phyloP scores from a whole-genome alignment of 805 yeast species.

The Saccharomycopsis capsularis region DNA sequence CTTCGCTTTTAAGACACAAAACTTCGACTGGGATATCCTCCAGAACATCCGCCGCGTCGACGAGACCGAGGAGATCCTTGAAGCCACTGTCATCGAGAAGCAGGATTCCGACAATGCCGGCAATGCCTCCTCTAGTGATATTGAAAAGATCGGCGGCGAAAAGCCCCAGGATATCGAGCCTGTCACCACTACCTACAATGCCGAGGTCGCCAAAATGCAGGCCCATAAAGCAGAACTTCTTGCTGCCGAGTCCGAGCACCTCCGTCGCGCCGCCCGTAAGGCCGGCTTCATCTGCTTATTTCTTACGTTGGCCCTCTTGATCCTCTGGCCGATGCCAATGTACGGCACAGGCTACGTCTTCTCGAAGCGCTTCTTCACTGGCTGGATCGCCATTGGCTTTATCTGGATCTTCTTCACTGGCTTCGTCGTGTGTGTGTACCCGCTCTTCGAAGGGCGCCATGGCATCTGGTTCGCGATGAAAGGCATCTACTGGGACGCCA shows the following conservation, averaged over 20 bases:
- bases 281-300: conserved; percentile 56
- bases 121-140: neutral
- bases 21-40: conserved; percentile 66
- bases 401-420: conserved; percentile 74
- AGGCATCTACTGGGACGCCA: conserved; percentile 80
- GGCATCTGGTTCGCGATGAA: conserved; percentile 58
- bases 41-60: conserved; percentile 59
- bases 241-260: conserved; percentile 46
- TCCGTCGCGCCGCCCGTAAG: conserved; percentile 50
- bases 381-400: conserved; percentile 79
- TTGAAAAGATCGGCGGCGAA: conserved; percentile 8
- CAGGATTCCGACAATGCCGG: conserved; percentile 8
- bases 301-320: conserved; percentile 55
- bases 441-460: conserved; percentile 66
- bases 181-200: conserved; percentile 14
- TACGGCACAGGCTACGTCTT: conserved; percentile 75
- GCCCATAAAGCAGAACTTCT: conserved; percentile 25
- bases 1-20: conserved; percentile 54
- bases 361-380: conserved; percentile 71
- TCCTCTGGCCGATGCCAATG: conserved; percentile 95
- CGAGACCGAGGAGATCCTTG: conserved; percentile 57
- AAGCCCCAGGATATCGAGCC: neutral
- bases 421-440: conserved; percentile 57
- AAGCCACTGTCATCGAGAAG: conserved; percentile 32
- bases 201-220: conserved; percentile 14